Conservation (phyloP, 208 protist species). For the Kentomonas sorsogonicus region DNA sequence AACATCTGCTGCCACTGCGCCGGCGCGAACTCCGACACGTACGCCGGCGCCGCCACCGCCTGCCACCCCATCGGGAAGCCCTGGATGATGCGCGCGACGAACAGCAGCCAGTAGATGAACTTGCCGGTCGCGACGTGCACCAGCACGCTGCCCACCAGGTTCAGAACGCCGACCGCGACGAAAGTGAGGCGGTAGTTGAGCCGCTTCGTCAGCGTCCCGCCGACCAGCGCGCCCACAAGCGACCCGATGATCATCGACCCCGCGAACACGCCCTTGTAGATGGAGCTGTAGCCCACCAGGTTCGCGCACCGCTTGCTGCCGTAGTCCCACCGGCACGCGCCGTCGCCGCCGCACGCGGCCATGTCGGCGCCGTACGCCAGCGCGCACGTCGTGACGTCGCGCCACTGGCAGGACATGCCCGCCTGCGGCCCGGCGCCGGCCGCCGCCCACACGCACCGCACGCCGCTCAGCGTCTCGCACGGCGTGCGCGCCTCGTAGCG, state of each 20-base stretch:
- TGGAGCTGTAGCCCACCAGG: conserved; percentile 38
- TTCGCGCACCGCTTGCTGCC: conserved; percentile 36
- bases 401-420: conserved; percentile 38
- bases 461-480: conserved; percentile 41
- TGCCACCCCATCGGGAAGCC: conserved; percentile 59
- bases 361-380: conserved; percentile 15
- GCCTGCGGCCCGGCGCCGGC: no score
- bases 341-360: conserved; percentile 19
- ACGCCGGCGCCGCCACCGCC: conserved; percentile 64
- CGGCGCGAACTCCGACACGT: conserved; percentile 59
- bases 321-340: conserved; percentile 56
- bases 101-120: conserved; percentile 65
- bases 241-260: conserved; percentile 76
- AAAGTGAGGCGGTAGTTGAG: conserved; percentile 56
- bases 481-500: conserved; percentile 19
- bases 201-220: conserved; percentile 28
- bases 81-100: conserved; percentile 62
- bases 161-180: conserved; percentile 43
- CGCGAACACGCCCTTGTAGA: conserved; percentile 71
- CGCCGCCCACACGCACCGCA: conserved; percentile 44
- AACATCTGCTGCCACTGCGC: conserved; percentile 42
- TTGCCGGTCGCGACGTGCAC: conserved; percentile 43
- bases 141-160: conserved; percentile 43
- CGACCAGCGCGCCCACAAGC: conserved; percentile 67
- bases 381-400: conserved; percentile 27